Evolutionary conservation across 441 rosid genomes (phyloP), one percentile per base, ranked within the genome.

Genomic region (Bruguiera hainesii): DNA sequence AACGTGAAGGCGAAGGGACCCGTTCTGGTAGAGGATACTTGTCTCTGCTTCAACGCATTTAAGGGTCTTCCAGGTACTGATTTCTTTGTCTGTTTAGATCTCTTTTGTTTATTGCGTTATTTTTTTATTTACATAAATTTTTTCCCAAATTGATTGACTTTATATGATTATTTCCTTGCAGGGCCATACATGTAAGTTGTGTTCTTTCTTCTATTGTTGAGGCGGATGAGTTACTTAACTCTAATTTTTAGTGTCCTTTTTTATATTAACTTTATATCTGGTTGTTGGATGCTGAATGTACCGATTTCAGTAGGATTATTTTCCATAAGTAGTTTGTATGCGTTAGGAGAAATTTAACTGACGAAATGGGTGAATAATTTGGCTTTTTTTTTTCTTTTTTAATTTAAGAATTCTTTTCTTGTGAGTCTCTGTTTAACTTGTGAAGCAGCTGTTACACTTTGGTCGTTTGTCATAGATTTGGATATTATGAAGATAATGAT

Each of bases 171-270:
- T 31, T 71, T 62, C 28, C 13, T 73, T 84, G 85, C 95, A 93
- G 98, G 98, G 74, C 99, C 97, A 31, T 89, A 91, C 79, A 77
- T 94, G 99, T 94, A 88, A 91, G 94, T 81, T 73, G 61, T 65
- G 56, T 72, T n/a, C 23, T 33, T 21, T 28, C 29, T 42, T 29
- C 19, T 46, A 13, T 6, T 29, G 8, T 66, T 48, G 29, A 53
- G 35, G 46, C 29, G 50, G 31, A n/a, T 25, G 23, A 18, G 8
- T 37, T 19, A 55, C 51, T 59, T 16, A 5, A 33, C 23, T 31
- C 33, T 11, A 23, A 26, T 42, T 15, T 61, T 20, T 20, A 20
- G 30, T 19, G 50, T 65, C 20, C 28, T 26, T 23, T 55, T 23
- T 9, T 0, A 55, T 23, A 25, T 8, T 25, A 0, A 23, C 11